Base-by-base conservation (phyloP, 345 rosid species). In the Syzygium jambos region DNA sequence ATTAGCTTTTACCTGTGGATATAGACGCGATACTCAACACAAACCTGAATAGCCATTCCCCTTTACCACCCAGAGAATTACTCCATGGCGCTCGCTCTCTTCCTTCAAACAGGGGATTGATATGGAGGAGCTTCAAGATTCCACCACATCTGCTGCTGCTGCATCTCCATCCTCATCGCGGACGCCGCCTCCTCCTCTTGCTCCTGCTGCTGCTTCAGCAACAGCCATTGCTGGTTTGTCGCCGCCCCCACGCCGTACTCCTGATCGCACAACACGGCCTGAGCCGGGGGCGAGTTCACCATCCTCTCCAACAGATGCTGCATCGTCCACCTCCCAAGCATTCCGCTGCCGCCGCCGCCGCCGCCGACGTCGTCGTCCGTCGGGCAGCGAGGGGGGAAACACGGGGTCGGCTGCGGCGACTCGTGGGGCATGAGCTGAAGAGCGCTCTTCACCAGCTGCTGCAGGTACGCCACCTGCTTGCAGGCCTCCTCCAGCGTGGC, bases 381-480 rank as follows among this genome's bases (percentile, higher is more conserved):
- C 51, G 61, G 86, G 61, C 25, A 38, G 63, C 54, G 57, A 25
- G 61, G 63, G 30, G 14, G 63, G 9, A 54, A 43, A 11, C 30
- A 34, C 34, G 82, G 80, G 52, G 78, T 34, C 53, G 55, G 57
- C 30, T 11, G 46, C 52, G 38, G 78, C 5, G 55, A 46, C 89
- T 85, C 86, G 87, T 29, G 1, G 95, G 89, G 5, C 87, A 89
- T 19, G 90, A 56, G 84, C 93, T 89, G 38, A 87, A 89, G 23
- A 93, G 93, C 10, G 92, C 89, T 10, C 85, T 85, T 73, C 51
- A 95, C 89, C 84, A 95, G 99, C 34, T 96, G 92, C 51, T 94
- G 93, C 38, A 95, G 92, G 88, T 91, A 95, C 29, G 41, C 89
- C 27, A 96, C 89, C 90, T 95, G 95, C 90, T 90, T 95, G 77